Evolutionary conservation across 352 stramenopile genomes (phyloP).

Genomic region (Bremia lactucae): DNA sequence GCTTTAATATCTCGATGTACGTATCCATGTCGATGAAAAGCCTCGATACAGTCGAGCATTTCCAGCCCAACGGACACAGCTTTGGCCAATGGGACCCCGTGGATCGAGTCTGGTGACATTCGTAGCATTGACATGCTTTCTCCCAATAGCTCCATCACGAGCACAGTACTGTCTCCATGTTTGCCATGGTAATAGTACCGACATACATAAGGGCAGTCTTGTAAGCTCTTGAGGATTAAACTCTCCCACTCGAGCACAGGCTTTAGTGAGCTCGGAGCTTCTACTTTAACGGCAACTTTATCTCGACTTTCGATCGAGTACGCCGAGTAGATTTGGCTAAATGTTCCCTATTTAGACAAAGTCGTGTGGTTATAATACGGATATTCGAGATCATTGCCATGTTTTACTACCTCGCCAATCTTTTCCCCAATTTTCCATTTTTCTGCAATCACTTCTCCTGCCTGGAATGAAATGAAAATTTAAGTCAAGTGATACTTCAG

Average conservation of each 20-base stretch:
- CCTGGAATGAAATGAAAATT: constrained; percentile 20
- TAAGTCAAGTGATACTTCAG: neutral
- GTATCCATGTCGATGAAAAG: constrained; percentile 77
- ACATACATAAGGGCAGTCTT: constrained; percentile 75
- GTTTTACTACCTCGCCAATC: constrained; percentile 57
- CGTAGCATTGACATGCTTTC: constrained; percentile 86
- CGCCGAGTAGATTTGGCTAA: constrained; percentile 85
- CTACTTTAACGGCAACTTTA: constrained; percentile 79
- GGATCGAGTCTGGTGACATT: constrained; percentile 63
- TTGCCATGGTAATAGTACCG: constrained; percentile 82
- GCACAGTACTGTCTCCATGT: constrained; percentile 74
- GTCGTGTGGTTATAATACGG: constrained; percentile 1
- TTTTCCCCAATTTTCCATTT: constrained; percentile 83
- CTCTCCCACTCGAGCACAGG: constrained; percentile 85
- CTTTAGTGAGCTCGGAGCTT: constrained; percentile 78
- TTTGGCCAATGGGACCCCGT: constrained; percentile 61
- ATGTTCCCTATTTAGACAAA: constrained; percentile 43
- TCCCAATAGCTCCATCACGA: constrained; percentile 83
- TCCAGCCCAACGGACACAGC: constrained; percentile 66
- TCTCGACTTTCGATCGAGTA: constrained; percentile 63
- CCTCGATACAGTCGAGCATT: constrained; percentile 84
- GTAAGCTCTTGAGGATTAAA: constrained; percentile 76
- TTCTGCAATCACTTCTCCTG: constrained; percentile 71
- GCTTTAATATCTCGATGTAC: constrained; percentile 86
- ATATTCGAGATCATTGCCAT: constrained; percentile 1